Conservation (phyloP, 2,329 filamentous ascomycete species). For the Waltergamsia citrina region DNA sequence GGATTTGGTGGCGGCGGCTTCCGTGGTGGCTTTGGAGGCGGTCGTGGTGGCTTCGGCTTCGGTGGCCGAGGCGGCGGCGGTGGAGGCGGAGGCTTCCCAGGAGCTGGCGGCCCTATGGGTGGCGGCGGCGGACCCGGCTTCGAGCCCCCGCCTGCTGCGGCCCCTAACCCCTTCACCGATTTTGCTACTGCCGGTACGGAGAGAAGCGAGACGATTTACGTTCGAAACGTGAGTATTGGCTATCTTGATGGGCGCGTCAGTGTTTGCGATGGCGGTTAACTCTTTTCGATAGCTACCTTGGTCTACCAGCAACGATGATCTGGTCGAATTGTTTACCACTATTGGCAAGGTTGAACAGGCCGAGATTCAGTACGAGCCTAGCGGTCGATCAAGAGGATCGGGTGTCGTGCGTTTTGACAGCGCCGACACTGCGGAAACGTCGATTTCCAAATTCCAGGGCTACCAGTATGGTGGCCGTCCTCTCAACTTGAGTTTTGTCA, state of each 20-base stretch:
- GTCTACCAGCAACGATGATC: constrained; percentile 97
- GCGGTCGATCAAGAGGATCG: constrained; percentile 86
- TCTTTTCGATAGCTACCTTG: constrained; percentile 66
- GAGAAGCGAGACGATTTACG: constrained; percentile 76
- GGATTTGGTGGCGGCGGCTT: constrained; percentile 45
- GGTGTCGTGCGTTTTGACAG: constrained; percentile 93
- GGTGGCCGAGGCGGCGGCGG: constrained; percentile 24
- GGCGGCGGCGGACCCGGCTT: constrained; percentile 29
- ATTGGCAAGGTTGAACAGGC: constrained; percentile 97
- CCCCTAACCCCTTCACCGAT: constrained; percentile 90
- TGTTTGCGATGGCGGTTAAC: background rate
- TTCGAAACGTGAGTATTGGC: constrained; percentile 73
- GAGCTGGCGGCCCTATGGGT: constrained; percentile 22
- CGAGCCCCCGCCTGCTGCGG: constrained; percentile 38
- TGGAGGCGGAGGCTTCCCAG: constrained; percentile 25
- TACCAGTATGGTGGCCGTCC: constrained; percentile 96
- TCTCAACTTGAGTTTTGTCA: constrained; percentile 86
- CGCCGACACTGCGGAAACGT: constrained; percentile 77
- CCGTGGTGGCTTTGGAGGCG: constrained; percentile 41
- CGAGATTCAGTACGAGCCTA: constrained; percentile 98
- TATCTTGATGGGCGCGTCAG: too few species aligned
- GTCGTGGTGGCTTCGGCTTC: constrained; percentile 31
- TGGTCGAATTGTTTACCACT: constrained; percentile 92
- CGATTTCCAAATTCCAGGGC: constrained; percentile 93
- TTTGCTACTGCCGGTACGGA: constrained; percentile 82